Conservation (phyloP, 306 rosid species). For the Mimosa pudica region DNA sequence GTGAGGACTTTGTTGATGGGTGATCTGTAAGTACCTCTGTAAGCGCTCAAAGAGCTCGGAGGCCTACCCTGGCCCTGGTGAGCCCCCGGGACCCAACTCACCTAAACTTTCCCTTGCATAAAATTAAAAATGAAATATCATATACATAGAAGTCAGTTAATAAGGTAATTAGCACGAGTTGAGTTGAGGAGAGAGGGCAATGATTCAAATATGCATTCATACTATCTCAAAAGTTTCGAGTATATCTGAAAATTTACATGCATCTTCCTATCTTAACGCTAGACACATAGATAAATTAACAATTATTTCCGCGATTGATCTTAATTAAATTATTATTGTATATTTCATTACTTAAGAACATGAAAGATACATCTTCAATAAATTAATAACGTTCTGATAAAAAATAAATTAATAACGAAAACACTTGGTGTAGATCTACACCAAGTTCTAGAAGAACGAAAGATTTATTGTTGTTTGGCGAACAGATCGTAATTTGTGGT, state of each 20-base stretch:
- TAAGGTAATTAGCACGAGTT: no score
- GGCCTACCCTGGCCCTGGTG: no score
- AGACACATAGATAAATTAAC: not conserved
- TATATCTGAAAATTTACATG: not conserved
- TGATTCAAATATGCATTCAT: not conserved
- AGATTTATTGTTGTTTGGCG: not conserved
- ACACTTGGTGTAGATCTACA: not conserved
- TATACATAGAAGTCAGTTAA: no score
- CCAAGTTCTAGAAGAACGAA: not conserved
- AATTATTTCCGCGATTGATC: not conserved
- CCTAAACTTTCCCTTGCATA: no score
- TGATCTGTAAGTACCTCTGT: no score
- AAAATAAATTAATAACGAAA: not conserved
- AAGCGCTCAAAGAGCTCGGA: no score
- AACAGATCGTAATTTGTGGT: conserved; percentile 53
- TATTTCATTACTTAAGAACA: not conserved
- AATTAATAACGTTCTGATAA: not conserved
- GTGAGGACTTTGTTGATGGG: no score
- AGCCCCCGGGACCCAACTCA: no score
- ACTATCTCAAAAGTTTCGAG: not conserved
- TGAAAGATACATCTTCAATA: not conserved
- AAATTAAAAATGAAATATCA: no score
- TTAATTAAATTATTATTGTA: not conserved
- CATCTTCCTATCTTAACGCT: not conserved
- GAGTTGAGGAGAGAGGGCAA: no score